A percentile compares a stretch with the other conserved stretches of the same genome.
These are phyloP conservation scores for Fusarium protoensiforme DNA, from an alignment of 2,329 filamentous ascomycete species.

Conservation along the genomic window DNA sequence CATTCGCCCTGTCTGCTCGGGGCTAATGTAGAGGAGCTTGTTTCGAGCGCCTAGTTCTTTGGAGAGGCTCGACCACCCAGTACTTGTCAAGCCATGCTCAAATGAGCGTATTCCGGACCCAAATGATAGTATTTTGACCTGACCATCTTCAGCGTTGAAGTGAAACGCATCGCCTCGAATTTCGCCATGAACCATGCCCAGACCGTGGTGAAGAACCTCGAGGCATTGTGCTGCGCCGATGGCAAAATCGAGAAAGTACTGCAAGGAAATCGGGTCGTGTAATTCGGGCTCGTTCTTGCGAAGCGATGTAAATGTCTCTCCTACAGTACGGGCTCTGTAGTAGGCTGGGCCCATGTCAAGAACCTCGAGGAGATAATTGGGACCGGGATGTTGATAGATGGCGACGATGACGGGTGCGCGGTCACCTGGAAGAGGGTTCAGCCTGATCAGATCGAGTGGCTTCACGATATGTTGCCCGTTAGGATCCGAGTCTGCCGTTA, in stretches of 20 bases:
- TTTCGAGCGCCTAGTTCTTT: slow-evolving; percentile 87
- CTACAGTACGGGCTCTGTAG: slow-evolving; percentile 66
- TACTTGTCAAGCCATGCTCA: slow-evolving; percentile 86
- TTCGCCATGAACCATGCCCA: slow-evolving; percentile 89
- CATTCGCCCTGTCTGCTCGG: slow-evolving; percentile 93
- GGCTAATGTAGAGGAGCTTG: slow-evolving; percentile 91
- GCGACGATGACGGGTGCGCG: slow-evolving; percentile 78
- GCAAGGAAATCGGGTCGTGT: slow-evolving; percentile 73
- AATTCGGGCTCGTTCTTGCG: slow-evolving; percentile 59
- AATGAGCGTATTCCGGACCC: slow-evolving; percentile 89
- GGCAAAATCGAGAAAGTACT: slow-evolving; percentile 88
- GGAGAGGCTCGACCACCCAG: slow-evolving; percentile 86
- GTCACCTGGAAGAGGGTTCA: slow-evolving; percentile 76
- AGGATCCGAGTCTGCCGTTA: slow-evolving; percentile 78
- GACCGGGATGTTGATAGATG: slow-evolving; percentile 83
- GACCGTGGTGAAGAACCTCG: slow-evolving; percentile 90
- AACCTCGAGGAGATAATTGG: slow-evolving; percentile 76
- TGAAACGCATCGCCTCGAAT: slow-evolving; percentile 92
- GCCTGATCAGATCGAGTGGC: slow-evolving; percentile 81
- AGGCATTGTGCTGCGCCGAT: slow-evolving; percentile 88
- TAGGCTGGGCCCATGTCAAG: slow-evolving; percentile 83
- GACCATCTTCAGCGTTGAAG: slow-evolving; percentile 76
- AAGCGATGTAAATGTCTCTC: slow-evolving; percentile 60
- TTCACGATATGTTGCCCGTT: slow-evolving; percentile 80
- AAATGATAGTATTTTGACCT: slow-evolving; percentile 84